A percentile compares a stretch with the other conserved stretches of the same genome.
These are phyloP conservation scores for Lepiota subincarnata DNA, from an alignment of 768 basidiomycete genomes.

Conservation along the genomic window DNA sequence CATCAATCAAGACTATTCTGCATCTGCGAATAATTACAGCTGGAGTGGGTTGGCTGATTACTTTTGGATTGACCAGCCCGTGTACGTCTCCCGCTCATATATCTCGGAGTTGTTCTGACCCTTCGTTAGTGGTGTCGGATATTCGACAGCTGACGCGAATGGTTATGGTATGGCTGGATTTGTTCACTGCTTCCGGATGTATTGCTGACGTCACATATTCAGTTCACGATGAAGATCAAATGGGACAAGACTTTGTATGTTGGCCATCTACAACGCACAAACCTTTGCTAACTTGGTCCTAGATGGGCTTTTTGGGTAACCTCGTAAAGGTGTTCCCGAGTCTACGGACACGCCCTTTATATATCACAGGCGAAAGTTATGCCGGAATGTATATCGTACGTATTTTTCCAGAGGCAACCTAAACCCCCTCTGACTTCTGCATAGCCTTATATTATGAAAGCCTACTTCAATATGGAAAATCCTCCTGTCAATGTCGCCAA, in stretches of 20 bases:
- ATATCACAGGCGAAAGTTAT: constrained; percentile 72
- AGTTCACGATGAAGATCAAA: constrained; percentile 63
- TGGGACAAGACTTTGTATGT: constrained; percentile 54
- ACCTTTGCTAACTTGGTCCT: neutral
- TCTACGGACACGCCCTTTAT: constrained; percentile 60
- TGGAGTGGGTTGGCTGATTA: constrained; percentile 62
- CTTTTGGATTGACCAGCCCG: constrained; percentile 75
- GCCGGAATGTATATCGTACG: constrained; percentile 68
- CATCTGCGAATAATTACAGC: constrained; percentile 48
- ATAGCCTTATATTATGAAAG: constrained; percentile 73
- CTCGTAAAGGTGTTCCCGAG: constrained; percentile 72
- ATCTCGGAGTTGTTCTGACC: neutral
- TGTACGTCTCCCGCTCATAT: constrained; percentile 29
- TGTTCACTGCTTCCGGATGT: neutral
- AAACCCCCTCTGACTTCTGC: constrained; percentile 3
- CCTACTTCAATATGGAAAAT: constrained; percentile 57
- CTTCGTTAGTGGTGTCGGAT: constrained; percentile 45
- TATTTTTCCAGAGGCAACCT: constrained; percentile 3
- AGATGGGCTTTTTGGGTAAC: constrained; percentile 73
- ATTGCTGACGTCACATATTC: neutral
- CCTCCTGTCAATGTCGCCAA: constrained; percentile 68
- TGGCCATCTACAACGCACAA: neutral
- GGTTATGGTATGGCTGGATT: constrained; percentile 51
- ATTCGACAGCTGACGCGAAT: constrained; percentile 55
- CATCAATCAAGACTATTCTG: constrained; percentile 46